A percentile compares a stretch with the other conserved stretches of the same genome.
These are phyloP conservation scores for Penicillium nucicola DNA, from an alignment of 495 filamentous ascomycete species.

Conservation along the genomic window DNA sequence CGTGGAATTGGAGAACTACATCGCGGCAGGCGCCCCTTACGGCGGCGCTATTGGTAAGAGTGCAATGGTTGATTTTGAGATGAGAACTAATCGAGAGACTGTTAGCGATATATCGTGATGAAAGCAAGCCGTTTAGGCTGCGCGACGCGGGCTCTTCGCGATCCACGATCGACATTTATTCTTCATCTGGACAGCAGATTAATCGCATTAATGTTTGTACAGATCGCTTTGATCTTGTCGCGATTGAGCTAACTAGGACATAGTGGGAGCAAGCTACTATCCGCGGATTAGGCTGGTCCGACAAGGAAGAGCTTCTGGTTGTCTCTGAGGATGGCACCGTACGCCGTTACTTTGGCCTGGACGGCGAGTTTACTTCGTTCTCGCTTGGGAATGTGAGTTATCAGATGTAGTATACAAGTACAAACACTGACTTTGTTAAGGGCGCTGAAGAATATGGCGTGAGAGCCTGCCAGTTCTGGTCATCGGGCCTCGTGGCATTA, in stretches of 20 bases:
- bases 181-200: slow-evolving; percentile 82
- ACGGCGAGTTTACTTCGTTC: slow-evolving; percentile 93
- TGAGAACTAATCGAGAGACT: slow-evolving; percentile 1
- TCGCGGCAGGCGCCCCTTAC: slow-evolving; percentile 90
- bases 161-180: slow-evolving; percentile 90
- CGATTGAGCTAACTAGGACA: slow-evolving; percentile 15
- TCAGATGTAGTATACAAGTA: neutral
- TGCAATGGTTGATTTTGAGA: neutral
- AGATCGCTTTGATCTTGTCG: slow-evolving; percentile 39
- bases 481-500: slow-evolving; percentile 87
- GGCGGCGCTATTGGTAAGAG: slow-evolving; percentile 83
- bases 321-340: slow-evolving; percentile 89
- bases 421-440: slow-evolving; percentile 34
- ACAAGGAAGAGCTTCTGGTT: slow-evolving; percentile 89
- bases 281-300: slow-evolving; percentile 91
- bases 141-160: slow-evolving; percentile 69
- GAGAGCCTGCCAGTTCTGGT: slow-evolving; percentile 84
- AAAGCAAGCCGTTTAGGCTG: slow-evolving; percentile 75
- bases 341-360: slow-evolving; percentile 84
- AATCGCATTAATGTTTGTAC: slow-evolving; percentile 61
- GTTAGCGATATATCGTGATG: slow-evolving; percentile 83
- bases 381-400: slow-evolving; percentile 75
- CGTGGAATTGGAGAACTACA: slow-evolving; percentile 91
- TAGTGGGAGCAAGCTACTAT: slow-evolving; percentile 91
- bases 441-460: slow-evolving; percentile 86